Conservation (phyloP, 1,284 basidiomycete genomes). For the Moesziomyces aphidis region DNA sequence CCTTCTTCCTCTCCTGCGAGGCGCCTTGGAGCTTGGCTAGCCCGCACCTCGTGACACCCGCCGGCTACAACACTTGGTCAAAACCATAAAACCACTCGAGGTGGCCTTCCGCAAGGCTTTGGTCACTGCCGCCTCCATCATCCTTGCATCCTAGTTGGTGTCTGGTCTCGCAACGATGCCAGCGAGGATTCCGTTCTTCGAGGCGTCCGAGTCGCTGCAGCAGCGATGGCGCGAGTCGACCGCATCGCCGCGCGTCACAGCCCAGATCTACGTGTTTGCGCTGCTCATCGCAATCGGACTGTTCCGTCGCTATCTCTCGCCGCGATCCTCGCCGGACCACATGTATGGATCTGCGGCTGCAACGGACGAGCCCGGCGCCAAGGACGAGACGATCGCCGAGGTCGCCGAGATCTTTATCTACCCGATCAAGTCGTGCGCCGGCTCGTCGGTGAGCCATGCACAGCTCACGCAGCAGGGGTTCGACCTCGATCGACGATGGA, state of each 20-base stretch:
- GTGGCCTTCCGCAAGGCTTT: too few species aligned
- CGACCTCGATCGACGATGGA: conserved; percentile 57
- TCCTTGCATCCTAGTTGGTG: too few species aligned
- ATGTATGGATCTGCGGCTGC: conserved; percentile 9
- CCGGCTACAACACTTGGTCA: too few species aligned
- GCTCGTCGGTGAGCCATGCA: conserved; percentile 17
- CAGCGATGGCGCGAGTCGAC: conserved; percentile 24
- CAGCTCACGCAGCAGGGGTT: conserved; percentile 43
- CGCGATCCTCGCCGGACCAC: not conserved
- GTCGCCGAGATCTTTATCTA: conserved; percentile 50
- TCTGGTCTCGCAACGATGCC: conserved; percentile 19
- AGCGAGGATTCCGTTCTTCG: conserved; percentile 39
- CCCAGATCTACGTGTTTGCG: conserved; percentile 40
- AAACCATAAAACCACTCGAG: too few species aligned
- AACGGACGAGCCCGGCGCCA: conserved; percentile 9
- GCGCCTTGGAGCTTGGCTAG: too few species aligned
- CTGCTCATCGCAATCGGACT: conserved; percentile 32
- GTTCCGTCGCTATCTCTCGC: conserved; percentile 21
- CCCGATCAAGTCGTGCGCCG: conserved; percentile 56
- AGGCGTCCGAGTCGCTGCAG: conserved; percentile 32
- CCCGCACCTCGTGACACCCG: too few species aligned
- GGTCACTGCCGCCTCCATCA: too few species aligned
- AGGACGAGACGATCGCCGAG: conserved; percentile 51
- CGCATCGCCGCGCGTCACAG: conserved; percentile 17
- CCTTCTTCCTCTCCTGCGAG: too few species aligned